These are phyloP conservation scores for Podospora comata DNA, from an alignment of 495 filamentous ascomycete species.

Conservation along the genomic window DNA sequence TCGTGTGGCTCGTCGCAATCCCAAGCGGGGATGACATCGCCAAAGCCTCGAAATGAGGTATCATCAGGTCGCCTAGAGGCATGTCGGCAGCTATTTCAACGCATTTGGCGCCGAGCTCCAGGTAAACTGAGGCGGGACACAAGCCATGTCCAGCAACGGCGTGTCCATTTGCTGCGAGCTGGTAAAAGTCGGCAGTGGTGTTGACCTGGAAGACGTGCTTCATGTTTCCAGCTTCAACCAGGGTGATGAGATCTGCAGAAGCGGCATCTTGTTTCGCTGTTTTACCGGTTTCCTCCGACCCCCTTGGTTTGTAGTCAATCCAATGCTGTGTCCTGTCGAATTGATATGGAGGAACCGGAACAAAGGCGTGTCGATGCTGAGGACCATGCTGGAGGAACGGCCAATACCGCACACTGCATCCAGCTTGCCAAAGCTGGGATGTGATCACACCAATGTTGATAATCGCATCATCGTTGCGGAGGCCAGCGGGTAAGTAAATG, in stretches of 20 bases:
- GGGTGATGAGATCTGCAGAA: neutral
- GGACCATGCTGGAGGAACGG: neutral
- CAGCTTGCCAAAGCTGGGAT: slow-evolving; percentile 1
- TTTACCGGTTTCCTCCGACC: no score
- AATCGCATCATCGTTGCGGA: neutral
- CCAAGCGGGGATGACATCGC: slow-evolving; percentile 8
- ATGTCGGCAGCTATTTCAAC: slow-evolving; percentile 16
- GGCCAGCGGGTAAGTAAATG: neutral
- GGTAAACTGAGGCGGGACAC: slow-evolving; percentile 41
- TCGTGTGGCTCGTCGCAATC: neutral
- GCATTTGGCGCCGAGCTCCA: slow-evolving; percentile 33
- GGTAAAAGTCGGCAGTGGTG: slow-evolving; percentile 12
- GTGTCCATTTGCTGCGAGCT: slow-evolving; percentile 24
- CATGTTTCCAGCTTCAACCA: neutral
- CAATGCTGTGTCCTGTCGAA: slow-evolving; percentile 47
- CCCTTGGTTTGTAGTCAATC: neutral
- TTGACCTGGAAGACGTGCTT: slow-evolving; percentile 14
- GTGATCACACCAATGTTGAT: neutral
- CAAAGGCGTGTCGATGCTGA: no score
- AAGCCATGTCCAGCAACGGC: slow-evolving; percentile 22
- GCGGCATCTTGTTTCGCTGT: no score
- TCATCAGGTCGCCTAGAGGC: neutral
- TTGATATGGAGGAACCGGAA: slow-evolving; percentile 54
- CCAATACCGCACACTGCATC: neutral
- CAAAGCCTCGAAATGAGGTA: slow-evolving; percentile 10